Evolutionary conservation across 1,284 basidiomycete genomes (phyloP), one percentile per base, ranked within the genome.

Genomic region (Termitomyces sp.): DNA sequence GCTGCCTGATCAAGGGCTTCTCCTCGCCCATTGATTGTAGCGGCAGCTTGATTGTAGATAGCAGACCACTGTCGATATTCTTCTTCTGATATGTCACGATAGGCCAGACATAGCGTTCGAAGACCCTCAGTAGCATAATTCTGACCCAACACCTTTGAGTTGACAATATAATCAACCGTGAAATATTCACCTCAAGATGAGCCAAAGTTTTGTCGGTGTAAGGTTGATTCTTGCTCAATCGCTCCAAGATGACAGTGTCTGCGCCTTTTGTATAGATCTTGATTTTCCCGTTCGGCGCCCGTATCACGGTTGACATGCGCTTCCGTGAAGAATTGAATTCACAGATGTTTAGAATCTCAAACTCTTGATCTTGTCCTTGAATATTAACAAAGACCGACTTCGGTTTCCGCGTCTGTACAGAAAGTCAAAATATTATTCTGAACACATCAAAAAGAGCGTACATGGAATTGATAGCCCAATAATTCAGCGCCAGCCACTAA

Each of bases 301-400:
- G 84, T 24, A 99, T 84, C 54, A 99, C 73, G 0, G 93, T 95
- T 18, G 95, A 97, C 97, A 99, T 99, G 53, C 97, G 83, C 68
- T 99, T 99, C 43, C 96, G 82, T 0, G 93, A 93, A 44, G 93
- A 97, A 69, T 98, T 99, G 79, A 99, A 99, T 70, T 99, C 97
- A 79, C 94, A 97, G 43, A 99, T 88, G 65, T 99, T 98, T 52
- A 99, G 74, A 50, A 99, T 84, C 68, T 98, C 85, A 66, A 86
- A 98, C 67, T 98, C 93, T 54, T 83, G 77, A 5, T 79, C 72
- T 51, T 76, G 69, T 16, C 91, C 94, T 52, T 81, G 75, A 50
- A 95, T 79, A 51, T 90, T 86, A 56, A 98, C 82, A 65, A 92
- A 97, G 3, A 95, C 91, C 0, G 94, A 97, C 66, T 89, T 93